A percentile compares a stretch with the other conserved stretches of the same genome.
Evolutionary conservation across 192 early-diverging fungal species (phyloP).

Genomic region (Haplosporangium gracile): DNA sequence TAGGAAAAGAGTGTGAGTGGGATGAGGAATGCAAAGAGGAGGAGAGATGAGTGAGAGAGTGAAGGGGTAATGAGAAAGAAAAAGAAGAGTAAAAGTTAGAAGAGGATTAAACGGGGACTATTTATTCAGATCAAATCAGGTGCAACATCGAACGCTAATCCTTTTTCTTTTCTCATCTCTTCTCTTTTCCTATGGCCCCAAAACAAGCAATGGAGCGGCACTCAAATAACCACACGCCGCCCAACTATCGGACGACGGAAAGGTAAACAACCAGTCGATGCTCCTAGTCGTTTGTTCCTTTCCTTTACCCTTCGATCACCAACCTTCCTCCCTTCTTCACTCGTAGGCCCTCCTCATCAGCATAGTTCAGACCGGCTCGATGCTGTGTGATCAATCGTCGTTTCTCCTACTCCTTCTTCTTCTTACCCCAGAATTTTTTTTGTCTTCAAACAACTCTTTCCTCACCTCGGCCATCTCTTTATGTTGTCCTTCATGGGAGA

Average conservation of each 20-base stretch:
- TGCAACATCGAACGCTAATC: neutral
- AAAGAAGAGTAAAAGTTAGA: conserved; percentile 8
- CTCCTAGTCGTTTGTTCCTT: too few species aligned
- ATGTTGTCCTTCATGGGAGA: neutral
- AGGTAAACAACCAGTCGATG: too few species aligned
- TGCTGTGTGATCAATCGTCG: neutral
- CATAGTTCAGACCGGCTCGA: neutral
- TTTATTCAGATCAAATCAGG: conserved; percentile 10
- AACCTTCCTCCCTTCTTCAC: neutral
- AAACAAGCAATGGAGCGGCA: neutral
- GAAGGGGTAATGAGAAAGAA: conserved; percentile 16
- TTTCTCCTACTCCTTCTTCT: neutral
- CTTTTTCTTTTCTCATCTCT: neutral
- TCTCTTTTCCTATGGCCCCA: conserved; percentile 9
- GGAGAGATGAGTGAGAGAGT: neutral
- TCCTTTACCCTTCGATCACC: neutral
- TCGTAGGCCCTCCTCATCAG: neutral
- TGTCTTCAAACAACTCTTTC: neutral
- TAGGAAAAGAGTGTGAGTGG: neutral
- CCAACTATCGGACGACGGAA: too few species aligned
- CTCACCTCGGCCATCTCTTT: neutral
- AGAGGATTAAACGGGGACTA: neutral
- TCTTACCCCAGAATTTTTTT: neutral
- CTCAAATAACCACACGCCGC: too few species aligned
- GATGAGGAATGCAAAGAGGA: neutral